Conservation (phyloP, 768 basidiomycete genomes). For the Leccinum sublutescens region DNA sequence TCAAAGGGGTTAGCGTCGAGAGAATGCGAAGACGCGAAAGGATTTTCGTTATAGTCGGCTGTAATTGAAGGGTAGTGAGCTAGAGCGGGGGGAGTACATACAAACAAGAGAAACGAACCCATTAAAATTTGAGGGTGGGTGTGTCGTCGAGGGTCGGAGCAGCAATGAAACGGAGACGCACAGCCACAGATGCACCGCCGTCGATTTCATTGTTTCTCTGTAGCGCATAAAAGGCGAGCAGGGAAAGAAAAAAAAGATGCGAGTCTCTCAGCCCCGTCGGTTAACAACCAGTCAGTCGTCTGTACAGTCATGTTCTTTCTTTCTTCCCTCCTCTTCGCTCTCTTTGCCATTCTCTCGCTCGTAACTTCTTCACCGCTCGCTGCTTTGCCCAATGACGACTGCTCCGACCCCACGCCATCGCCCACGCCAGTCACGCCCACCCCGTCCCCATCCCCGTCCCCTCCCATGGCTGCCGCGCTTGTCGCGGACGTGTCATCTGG, state of each 20-base stretch:
- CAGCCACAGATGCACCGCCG: slow-evolving; percentile 1
- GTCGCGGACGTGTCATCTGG: slow-evolving; percentile 26
- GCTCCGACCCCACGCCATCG: background rate
- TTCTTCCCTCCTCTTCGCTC: slow-evolving; percentile 36
- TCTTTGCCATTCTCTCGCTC: slow-evolving; percentile 60
- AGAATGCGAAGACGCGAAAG: slow-evolving; percentile 81
- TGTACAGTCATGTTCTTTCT: slow-evolving; percentile 33
- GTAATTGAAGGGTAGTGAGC: background rate
- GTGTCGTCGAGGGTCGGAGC: background rate
- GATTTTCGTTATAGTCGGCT: slow-evolving; percentile 56
- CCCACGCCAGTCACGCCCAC: background rate
- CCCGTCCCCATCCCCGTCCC: background rate
- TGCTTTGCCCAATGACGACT: too few species aligned
- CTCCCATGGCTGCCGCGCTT: background rate
- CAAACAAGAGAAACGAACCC: slow-evolving; percentile 17
- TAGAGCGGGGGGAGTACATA: background rate
- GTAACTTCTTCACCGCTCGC: slow-evolving; percentile 39
- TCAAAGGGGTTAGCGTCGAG: slow-evolving; percentile 90
- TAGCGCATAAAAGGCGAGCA: background rate
- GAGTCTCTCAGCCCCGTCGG: background rate
- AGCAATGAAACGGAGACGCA: background rate
- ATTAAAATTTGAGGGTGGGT: slow-evolving; percentile 16
- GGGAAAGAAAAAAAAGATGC: background rate
- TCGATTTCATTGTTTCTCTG: background rate
- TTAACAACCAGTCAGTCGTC: background rate